A percentile compares a stretch with the other conserved stretches of the same genome.
Evolutionary conservation across 2,329 filamentous ascomycete genomes (phyloP).

Genomic region (Salinomyces thailandicus): DNA sequence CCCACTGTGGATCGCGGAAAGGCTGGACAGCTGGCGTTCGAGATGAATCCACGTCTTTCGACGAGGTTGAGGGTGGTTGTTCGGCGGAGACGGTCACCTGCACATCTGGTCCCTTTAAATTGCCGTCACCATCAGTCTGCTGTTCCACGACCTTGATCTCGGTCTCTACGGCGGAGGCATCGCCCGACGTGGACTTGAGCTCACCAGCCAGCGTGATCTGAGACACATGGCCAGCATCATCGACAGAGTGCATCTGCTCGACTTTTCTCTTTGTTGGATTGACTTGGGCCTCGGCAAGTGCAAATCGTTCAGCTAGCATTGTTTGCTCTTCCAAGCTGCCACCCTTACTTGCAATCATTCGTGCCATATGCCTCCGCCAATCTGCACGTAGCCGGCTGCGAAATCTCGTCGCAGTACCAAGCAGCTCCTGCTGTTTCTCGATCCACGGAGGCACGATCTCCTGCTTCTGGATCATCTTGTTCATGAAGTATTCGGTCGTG

Average conservation of each 20-base stretch:
- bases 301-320: conserved; percentile 59
- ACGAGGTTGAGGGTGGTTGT: conserved; percentile 1
- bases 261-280: conserved; percentile 45
- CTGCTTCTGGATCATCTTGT: conserved; percentile 94
- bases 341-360: conserved; percentile 66
- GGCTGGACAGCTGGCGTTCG: conserved; percentile 28
- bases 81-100: conserved; percentile 10
- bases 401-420: conserved; percentile 58
- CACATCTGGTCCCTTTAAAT: conserved; percentile 14
- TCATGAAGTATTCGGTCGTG: conserved; percentile 96
- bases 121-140: conserved; percentile 20
- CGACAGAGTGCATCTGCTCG: conserved; percentile 36
- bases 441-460: conserved; percentile 97
- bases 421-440: conserved; percentile 90
- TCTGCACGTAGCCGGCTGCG: conserved; percentile 64
- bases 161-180: conserved; percentile 5
- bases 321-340: conserved; percentile 67
- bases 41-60: conserved; percentile 10
- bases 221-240: conserved; percentile 38
- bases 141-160: conserved; percentile 31
- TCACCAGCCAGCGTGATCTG: conserved; percentile 39
- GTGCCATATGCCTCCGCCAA: conserved; percentile 73
- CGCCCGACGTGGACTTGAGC: conserved; percentile 21
- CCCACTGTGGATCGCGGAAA: conserved; percentile 71
- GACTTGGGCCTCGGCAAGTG: conserved; percentile 57